Evolutionary conservation across 768 basidiomycete genomes (phyloP).

Genomic region (Termitomyces sp.): DNA sequence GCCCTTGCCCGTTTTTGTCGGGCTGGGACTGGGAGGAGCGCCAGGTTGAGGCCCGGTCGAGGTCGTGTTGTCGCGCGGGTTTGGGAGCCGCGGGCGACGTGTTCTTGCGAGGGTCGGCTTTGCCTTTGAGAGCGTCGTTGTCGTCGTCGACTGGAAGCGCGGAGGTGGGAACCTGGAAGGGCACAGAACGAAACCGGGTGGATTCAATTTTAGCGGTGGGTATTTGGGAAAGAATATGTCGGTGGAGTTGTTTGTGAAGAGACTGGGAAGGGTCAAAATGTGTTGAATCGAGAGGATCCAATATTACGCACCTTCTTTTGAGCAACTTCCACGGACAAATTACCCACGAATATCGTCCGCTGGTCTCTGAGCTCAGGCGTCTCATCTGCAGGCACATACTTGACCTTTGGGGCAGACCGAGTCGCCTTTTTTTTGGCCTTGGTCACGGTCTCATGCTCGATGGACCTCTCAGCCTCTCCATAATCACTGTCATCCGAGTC

Average conservation of each 20-base stretch:
- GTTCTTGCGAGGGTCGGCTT: constrained; percentile 20
- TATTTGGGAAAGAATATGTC: constrained; percentile 67
- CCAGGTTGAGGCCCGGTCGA: constrained; percentile 58
- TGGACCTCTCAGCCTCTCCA: constrained; percentile 3
- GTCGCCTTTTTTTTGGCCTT: constrained; percentile 28
- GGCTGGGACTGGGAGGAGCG: constrained; percentile 31
- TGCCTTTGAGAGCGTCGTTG: constrained; percentile 27
- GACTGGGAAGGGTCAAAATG: constrained; percentile 37
- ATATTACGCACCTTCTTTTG: constrained; percentile 59
- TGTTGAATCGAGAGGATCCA: not conserved
- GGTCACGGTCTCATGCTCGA: constrained; percentile 58
- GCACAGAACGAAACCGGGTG: constrained; percentile 87
- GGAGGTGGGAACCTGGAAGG: constrained; percentile 80
- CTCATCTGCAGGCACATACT: constrained; percentile 62
- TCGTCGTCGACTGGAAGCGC: constrained; percentile 43
- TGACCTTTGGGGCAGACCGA: constrained; percentile 25
- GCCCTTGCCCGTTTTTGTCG: constrained; percentile 32
- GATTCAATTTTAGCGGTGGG: constrained; percentile 85
- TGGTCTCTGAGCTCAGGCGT: constrained; percentile 66
- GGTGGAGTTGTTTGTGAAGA: constrained; percentile 66
- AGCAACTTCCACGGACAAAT: constrained; percentile 71
- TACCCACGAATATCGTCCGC: constrained; percentile 90
- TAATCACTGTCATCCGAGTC: constrained; percentile 8
- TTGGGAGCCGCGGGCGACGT: constrained; percentile 20
- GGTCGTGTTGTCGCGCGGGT: constrained; percentile 41